phyloP scores from a whole-genome alignment of 106 monocot species.

The Apostasia ramifera region DNA sequence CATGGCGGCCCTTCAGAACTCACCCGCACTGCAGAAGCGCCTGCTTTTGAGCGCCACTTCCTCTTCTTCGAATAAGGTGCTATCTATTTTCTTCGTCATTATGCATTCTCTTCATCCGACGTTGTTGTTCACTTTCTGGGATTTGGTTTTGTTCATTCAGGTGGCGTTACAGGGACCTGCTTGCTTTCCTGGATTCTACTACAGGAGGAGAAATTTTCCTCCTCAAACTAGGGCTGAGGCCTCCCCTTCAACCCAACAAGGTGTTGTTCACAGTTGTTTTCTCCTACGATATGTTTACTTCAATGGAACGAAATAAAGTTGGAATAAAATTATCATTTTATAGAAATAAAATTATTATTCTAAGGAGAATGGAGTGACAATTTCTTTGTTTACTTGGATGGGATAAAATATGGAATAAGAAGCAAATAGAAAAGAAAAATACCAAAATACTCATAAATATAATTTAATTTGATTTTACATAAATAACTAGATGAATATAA shows the following conservation, averaged over 20 bases:
- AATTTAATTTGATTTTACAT: no score
- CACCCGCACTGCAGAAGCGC: constrained; percentile 13
- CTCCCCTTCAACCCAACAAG: constrained; percentile 13
- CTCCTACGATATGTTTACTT: neutral
- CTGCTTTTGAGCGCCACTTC: constrained; percentile 15
- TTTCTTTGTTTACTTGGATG: neutral
- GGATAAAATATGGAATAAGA: no score
- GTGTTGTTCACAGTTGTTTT: constrained; percentile 1
- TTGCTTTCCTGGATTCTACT: neutral
- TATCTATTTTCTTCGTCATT: neutral
- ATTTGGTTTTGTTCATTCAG: neutral
- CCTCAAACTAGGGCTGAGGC: constrained; percentile 7
- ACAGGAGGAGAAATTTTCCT: neutral
- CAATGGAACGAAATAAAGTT: no score
- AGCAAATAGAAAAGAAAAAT: no score
- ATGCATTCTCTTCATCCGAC: neutral
- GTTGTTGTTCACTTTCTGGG: neutral
- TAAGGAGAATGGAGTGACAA: neutral
- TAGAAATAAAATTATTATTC: no score
- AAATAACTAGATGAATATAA: no score
- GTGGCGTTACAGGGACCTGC: neutral
- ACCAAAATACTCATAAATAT: no score
- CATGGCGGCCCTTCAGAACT: constrained; percentile 21
- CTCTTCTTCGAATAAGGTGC: constrained; percentile 16
- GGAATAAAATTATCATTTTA: no score